phyloP scores from a whole-genome alignment of 2,329 filamentous ascomycete species.

The Lachnellula subtilissima region DNA sequence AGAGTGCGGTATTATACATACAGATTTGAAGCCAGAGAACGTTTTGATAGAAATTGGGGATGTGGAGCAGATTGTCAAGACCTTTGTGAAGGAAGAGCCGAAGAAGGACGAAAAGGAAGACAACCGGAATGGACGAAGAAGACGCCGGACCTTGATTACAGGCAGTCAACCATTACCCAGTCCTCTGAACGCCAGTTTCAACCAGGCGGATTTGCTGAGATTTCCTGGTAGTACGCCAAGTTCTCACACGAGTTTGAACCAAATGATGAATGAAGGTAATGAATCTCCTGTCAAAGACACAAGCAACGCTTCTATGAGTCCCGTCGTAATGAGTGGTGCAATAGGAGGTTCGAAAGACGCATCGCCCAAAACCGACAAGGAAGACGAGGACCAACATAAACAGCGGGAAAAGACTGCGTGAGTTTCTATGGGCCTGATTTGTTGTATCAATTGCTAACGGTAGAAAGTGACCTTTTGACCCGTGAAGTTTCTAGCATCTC shows the following conservation, averaged over 20 bases:
- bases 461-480: conserved; percentile 74
- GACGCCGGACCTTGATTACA: conserved; percentile 89
- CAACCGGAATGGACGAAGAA: conserved; percentile 83
- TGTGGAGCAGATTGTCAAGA: conserved; percentile 96
- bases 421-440: conserved; percentile 35
- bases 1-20: conserved; percentile 98
- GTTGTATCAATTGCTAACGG: conserved; percentile 9
- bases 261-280: conserved; percentile 76
- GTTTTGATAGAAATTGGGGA: conserved; percentile 98
- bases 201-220: conserved; percentile 63
- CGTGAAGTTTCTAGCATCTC: conserved; percentile 94
- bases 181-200: conserved; percentile 88
- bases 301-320: conserved; percentile 34
- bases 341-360: conserved; percentile 39
- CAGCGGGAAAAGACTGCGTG: conserved; percentile 93
- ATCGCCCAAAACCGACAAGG: conserved; percentile 45
- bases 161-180: conserved; percentile 95
- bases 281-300: conserved; percentile 36
- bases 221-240: conserved; percentile 53
- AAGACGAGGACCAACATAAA: conserved; percentile 63
- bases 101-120: conserved; percentile 72
- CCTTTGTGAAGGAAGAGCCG: conserved; percentile 78
- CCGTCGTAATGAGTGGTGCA: conserved; percentile 51
- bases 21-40: conserved; percentile 95
- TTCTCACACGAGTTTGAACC: conserved; percentile 73